These are phyloP conservation scores for Metschnikowia amazonensis DNA, from an alignment of 805 yeast species.

Conservation along the genomic window DNA sequence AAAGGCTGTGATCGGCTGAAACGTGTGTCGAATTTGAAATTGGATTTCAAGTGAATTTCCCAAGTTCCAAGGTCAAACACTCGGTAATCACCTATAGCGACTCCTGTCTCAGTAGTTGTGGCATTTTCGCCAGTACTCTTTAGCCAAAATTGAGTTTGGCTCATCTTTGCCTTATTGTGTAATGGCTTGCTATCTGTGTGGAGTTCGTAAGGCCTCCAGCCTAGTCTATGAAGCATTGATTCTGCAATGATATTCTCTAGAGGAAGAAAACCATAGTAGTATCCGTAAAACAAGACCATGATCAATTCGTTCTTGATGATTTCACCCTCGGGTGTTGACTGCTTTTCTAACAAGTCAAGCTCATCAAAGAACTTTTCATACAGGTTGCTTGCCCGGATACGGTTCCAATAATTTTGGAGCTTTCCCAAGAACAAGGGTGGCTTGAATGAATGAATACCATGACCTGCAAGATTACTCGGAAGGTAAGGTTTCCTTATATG, in stretches of 20 bases:
- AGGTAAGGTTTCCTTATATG: constrained; percentile 35
- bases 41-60: constrained; percentile 39
- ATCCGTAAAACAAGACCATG: constrained; percentile 41
- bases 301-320: constrained; percentile 31
- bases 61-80: constrained; percentile 40
- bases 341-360: constrained; percentile 23
- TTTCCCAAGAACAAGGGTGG: constrained; percentile 35
- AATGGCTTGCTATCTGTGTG: constrained; percentile 9
- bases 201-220: constrained; percentile 40
- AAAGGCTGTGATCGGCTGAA: constrained; percentile 32
- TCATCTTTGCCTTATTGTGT: background rate
- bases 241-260: constrained; percentile 43
- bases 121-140: constrained; percentile 19
- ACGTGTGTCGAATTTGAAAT: constrained; percentile 34
- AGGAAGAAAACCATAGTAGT: constrained; percentile 41
- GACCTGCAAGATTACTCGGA: constrained; percentile 23
- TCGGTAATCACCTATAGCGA: constrained; percentile 37
- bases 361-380: constrained; percentile 34
- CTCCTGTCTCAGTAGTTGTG: constrained; percentile 9
- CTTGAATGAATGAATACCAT: constrained; percentile 15
- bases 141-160: constrained; percentile 25
- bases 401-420: constrained; percentile 40
- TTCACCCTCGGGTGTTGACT: constrained; percentile 21
- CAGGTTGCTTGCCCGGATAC: constrained; percentile 29
- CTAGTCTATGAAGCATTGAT: constrained; percentile 33